phyloP scores from a whole-genome alignment of 768 basidiomycete genomes.

The Ramaria sp. region DNA sequence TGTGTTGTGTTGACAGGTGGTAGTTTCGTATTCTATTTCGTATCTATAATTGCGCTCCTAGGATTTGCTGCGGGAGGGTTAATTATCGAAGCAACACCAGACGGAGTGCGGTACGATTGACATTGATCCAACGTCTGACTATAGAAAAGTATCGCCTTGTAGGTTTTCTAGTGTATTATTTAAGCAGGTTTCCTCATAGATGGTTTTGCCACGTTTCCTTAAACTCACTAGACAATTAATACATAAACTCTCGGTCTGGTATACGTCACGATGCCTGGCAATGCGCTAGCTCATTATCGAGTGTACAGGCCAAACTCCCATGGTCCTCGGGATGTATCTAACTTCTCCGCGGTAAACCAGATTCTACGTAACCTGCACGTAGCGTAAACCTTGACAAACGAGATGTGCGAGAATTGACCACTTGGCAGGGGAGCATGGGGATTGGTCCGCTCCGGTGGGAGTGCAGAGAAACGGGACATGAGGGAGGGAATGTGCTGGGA shows the following conservation, averaged over 20 bases:
- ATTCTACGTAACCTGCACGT: slow-evolving; percentile 67
- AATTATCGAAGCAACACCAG: background rate
- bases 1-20: background rate
- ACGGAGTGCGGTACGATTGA: background rate
- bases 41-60: background rate
- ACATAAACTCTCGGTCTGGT: background rate
- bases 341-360: slow-evolving; percentile 51
- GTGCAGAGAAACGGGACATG: slow-evolving; percentile 50
- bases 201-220: background rate
- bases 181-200: background rate
- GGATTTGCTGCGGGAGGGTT: background rate
- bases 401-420: slow-evolving; percentile 52
- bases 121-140: background rate
- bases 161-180: background rate
- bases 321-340: slow-evolving; percentile 39
- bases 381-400: slow-evolving; percentile 69
- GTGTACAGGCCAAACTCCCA: slow-evolving; percentile 71
- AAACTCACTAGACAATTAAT: background rate
- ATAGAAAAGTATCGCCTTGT: background rate
- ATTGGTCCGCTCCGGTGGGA: slow-evolving; percentile 12
- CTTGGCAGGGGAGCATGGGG: slow-evolving; percentile 30
- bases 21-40: slow-evolving; percentile 4
- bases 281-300: background rate
- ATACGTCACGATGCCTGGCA: background rate
- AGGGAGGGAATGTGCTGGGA: slow-evolving; percentile 48